A percentile compares a stretch with the other conserved stretches of the same genome.
Conservation (phyloP, 2,329 filamentous ascomycete genomes). For the Alternaria metachromatica region DNA sequence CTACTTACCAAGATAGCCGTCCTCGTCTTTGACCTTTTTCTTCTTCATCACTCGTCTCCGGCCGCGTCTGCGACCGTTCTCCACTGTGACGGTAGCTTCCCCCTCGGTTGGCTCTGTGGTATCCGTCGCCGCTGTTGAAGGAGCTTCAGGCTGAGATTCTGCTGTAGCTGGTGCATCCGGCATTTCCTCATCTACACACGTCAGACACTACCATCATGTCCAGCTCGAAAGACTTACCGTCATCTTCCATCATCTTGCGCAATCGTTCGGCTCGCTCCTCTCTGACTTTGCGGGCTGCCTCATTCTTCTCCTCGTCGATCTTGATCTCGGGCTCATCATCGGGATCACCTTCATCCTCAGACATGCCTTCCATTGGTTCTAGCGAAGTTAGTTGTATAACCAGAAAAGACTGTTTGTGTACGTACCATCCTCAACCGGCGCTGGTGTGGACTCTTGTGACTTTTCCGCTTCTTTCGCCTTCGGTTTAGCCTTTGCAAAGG, state of each 20-base stretch:
- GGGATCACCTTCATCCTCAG: slow-evolving; percentile 48
- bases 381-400: slow-evolving; percentile 31
- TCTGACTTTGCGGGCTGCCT: slow-evolving; percentile 52
- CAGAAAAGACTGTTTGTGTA: background rate
- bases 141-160: slow-evolving; percentile 47
- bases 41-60: slow-evolving; percentile 85
- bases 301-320: slow-evolving; percentile 41
- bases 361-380: slow-evolving; percentile 62
- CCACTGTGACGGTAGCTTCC: slow-evolving; percentile 54
- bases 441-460: slow-evolving; percentile 51
- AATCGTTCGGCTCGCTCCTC: slow-evolving; percentile 71
- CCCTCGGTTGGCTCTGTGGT: slow-evolving; percentile 29
- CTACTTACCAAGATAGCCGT: slow-evolving; percentile 81
- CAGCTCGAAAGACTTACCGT: slow-evolving; percentile 52
- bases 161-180: slow-evolving; percentile 58
- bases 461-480: slow-evolving; percentile 57
- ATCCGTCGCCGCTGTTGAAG: slow-evolving; percentile 26
- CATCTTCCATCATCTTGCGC: slow-evolving; percentile 77
- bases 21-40: slow-evolving; percentile 83
- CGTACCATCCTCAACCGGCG: slow-evolving; percentile 59
- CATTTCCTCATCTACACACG: slow-evolving; percentile 60
- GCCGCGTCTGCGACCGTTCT: slow-evolving; percentile 74
- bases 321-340: slow-evolving; percentile 40
- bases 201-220: slow-evolving; percentile 16
- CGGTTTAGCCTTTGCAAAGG: slow-evolving; percentile 74